A percentile compares a stretch with the other conserved stretches of the same genome.
These are phyloP conservation scores for Theileria annulata DNA, from an alignment of 169 alveolate species.

Conservation along the genomic window DNA sequence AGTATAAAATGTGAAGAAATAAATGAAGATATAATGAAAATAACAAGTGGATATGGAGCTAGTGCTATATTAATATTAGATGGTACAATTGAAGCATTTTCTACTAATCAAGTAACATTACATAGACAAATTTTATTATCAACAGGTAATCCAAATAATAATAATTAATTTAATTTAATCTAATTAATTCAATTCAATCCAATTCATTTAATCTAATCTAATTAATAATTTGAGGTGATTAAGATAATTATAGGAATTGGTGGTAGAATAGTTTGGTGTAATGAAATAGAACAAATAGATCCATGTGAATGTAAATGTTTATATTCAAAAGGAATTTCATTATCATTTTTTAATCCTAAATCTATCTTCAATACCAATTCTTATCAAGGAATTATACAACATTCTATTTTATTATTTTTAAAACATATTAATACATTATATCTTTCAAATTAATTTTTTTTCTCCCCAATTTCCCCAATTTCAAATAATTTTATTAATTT, in stretches of 20 bases:
- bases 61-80: constrained; percentile 44
- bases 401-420: constrained; percentile 43
- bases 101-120: constrained; percentile 41
- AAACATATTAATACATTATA: constrained; percentile 10
- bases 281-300: constrained; percentile 49
- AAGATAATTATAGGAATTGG: too few species aligned
- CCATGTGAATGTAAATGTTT: constrained; percentile 64
- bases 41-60: constrained; percentile 31
- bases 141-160: too few species aligned
- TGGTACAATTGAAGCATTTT: constrained; percentile 30
- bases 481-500: too few species aligned
- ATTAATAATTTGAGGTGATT: too few species aligned
- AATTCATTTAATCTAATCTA: neutral
- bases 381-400: constrained; percentile 37
- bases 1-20: constrained; percentile 2
- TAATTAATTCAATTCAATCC: neutral
- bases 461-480: too few species aligned
- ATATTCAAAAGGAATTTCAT: constrained; percentile 35
- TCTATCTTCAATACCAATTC: constrained; percentile 33
- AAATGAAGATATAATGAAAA: constrained; percentile 23
- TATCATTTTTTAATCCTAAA: constrained; percentile 45
- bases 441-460: too few species aligned
- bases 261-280: constrained; percentile 54
- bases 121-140: constrained; percentile 35
- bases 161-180: too few species aligned